Percentiles rank a stretch among this genome's conserved stretches.
Evolutionary conservation across 495 filamentous ascomycete genomes (phyloP).

Genomic region (Filosporella fistucella): DNA sequence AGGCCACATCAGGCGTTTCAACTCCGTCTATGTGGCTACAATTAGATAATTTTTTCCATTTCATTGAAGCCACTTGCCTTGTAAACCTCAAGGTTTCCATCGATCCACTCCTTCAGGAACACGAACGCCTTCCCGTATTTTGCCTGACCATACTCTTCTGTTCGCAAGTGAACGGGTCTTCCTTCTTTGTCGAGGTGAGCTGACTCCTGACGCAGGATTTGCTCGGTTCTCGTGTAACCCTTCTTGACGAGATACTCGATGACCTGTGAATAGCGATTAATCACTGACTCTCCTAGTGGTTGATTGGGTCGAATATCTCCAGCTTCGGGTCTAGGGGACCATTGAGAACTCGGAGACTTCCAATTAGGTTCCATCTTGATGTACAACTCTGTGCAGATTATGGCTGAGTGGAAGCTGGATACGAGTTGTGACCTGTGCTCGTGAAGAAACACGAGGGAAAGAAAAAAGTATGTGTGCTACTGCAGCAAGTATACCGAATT

Average conservation of each 20-base stretch:
- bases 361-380: no score
- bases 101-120: conserved; percentile 73
- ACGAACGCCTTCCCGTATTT: conserved; percentile 74
- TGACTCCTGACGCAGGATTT: conserved; percentile 90
- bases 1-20: conserved; percentile 82
- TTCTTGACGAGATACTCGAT: conserved; percentile 97
- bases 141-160: conserved; percentile 64
- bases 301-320: no score
- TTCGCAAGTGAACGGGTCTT: conserved; percentile 51
- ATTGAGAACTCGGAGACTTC: no score
- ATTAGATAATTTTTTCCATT: background rate
- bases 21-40: conserved; percentile 59
- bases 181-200: conserved; percentile 73
- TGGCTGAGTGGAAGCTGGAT: no score
- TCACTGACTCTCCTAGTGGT: no score
- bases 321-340: no score
- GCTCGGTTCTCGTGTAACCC: conserved; percentile 88
- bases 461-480: no score
- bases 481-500: no score
- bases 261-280: no score
- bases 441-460: no score
- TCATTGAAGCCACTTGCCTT: conserved; percentile 54
- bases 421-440: no score
- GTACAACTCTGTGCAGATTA: no score
- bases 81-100: conserved; percentile 87